phyloP scores from a whole-genome alignment of 257 asterid species.

The Nicotiana benthamiana region DNA sequence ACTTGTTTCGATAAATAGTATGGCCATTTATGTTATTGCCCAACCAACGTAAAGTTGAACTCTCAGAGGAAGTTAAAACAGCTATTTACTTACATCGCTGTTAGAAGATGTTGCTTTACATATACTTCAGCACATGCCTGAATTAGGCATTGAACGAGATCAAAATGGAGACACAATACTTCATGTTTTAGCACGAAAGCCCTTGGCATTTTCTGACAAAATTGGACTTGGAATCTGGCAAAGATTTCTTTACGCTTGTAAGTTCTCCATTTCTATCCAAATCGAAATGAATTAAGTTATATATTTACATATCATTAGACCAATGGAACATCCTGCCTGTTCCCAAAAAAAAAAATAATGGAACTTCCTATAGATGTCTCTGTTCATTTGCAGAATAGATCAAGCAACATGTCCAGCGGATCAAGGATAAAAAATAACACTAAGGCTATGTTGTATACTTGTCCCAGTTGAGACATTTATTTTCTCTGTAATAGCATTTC shows the following conservation, averaged over 20 bases:
- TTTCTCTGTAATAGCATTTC: background rate
- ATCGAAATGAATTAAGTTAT: background rate
- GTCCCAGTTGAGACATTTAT: background rate
- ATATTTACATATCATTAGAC: background rate
- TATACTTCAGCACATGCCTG: conserved; percentile 21
- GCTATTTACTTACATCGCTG: background rate
- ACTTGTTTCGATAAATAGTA: background rate
- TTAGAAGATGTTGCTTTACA: conserved; percentile 25
- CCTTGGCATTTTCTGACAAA: conserved; percentile 20
- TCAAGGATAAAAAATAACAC: background rate
- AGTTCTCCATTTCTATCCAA: conserved; percentile 4
- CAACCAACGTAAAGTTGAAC: background rate
- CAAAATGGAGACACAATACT: conserved; percentile 28
- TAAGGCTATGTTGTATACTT: conserved; percentile 2
- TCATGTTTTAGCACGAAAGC: conserved; percentile 28
- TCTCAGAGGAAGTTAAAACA: background rate
- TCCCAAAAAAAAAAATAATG: background rate
- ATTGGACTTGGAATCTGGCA: conserved; percentile 19
- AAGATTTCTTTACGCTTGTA: conserved; percentile 16
- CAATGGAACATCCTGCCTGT: background rate
- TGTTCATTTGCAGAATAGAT: conserved; percentile 7
- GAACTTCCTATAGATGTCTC: conserved; percentile 14
- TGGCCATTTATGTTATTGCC: background rate
- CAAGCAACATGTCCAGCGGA: background rate
- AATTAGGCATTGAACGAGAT: conserved; percentile 24